Evolutionary conservation across 192 early-diverging fungal species (phyloP), one percentile per base, ranked within the genome.

Genomic region (Backusella tuberculispora): DNA sequence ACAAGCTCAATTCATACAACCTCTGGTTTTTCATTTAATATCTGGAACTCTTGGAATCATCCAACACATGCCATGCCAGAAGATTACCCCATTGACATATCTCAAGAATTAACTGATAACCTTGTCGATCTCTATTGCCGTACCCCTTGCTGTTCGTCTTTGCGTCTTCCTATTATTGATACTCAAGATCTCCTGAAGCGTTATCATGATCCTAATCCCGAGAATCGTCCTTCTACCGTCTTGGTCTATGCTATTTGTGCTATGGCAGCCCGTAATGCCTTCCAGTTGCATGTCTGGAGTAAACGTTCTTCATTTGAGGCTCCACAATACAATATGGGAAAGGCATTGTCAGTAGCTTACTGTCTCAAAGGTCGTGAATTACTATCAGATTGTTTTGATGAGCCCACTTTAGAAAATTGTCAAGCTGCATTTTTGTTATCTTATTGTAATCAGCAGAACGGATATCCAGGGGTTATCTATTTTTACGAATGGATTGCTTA

Each of bases 401-500:
- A 81, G 14, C 73, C 80, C 10, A 74, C 71, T 19, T 41, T 81
- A 21, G 80, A 81, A 26, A 64, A 77, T 42, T 71, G 75, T 66
- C 71, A 81, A 26, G 80, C 80, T 17, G 76, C 80, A 13, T 75
- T 78, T 42, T 63, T 81, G 24, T 42, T 81, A 48, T 81, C 80
- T 37, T 81, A 81, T 65, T 75, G 76, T 41, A 71, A 81, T 53
- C 73, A 81, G 13, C 76, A 78, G 60, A 81, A 81, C 45, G 80
- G 76, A 19, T 75, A 75, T 37, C 69, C 73, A 5, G 76, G 69
- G 40, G 69, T 66, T n/a, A 78, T 78, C 48, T 75, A 77, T 45
- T 75, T 81, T 48, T 81, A 81, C 41, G 80, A 81, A 65, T 81
- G 80, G 80, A 77, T 81, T 19, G 74, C 76, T n/a, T 75, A 67